Base-by-base conservation (phyloP, 2,329 filamentous ascomycete genomes). In the Trichoderma simmonsii region DNA sequence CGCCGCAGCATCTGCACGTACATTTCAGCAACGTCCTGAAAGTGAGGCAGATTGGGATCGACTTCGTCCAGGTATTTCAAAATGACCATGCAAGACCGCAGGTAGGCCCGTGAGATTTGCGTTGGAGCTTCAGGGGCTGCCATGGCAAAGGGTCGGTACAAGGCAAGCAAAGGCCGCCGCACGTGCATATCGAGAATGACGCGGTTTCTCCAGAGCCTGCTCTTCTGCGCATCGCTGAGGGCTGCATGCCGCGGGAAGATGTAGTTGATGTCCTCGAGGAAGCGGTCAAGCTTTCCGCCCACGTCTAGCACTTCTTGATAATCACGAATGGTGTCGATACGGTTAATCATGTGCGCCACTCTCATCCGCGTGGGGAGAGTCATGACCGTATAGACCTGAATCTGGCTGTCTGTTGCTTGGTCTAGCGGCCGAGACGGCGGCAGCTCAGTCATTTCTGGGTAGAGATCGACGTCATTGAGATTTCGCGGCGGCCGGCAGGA, bases 141-240 rank as follows among this genome's bases (percentile, higher is more conserved):
- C 73, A 89, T 80, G 5, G 86, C 86, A 75, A 88, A 86, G 3
- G 87, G 87, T 1, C 87, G 83, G 77, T 89, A 89, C 6, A 89
- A 79, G 1, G 85, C 84, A 21, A 89, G 76, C 59, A 89, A 77
- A 1, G 86, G 85, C 3, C 86, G 82, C 8, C 87, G 84, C 9
- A 87, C 83, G 72, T 88, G 86, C 83, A 87, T 86, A 76, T 88
- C 86, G 39, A 88, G 81, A 26, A 87, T 80, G 3, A 86, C 84
- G 7, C 85, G 81, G 63, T 83, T 84, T 66, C 86, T 79, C 86
- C 86, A 89, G 74, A 85, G 83, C 74, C 84, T 85, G 75, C 83
- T 86, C 74, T 83, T 83, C 67, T 85, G 81, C 1, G 81, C 77
- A 59, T 82, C 81, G 72, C 83, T 83, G 9, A 83, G 77, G 5